Base-by-base conservation (phyloP, 805 yeast species). In the Nakazawaea molendinolei region DNA sequence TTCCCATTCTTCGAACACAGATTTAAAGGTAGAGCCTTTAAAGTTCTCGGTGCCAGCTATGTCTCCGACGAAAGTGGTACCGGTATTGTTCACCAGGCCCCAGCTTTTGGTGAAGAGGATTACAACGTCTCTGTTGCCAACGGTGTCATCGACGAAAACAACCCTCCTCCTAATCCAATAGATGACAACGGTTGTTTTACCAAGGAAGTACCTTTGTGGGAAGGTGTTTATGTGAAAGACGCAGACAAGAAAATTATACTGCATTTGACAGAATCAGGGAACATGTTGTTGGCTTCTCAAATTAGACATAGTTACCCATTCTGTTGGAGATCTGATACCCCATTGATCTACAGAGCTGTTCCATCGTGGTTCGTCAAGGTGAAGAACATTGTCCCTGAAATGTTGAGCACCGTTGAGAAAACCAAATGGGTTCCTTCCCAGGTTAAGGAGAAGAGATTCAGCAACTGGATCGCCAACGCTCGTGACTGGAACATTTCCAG, bases 251-350 rank as follows among this genome's bases (percentile, higher is more conserved):
- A 75, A 52, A 90, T 92, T 56, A 86, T 92, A 61, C 89, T 86
- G 63, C 65, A 74, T 45, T 70, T 92, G 56, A 84, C 92, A 41
- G 84, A 76, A 36, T 60, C 68, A 26, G 97, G 95, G 34, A 74
- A 80, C 47, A 48, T 92, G 24, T 67, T 92, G 46, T 73, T 77
- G 28, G 81, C 79, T 40, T 67, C 86, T 28, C 97, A 92, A 69
- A 71, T 89, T 48, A 79, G 79, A 65, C 99, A 92, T 72, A 82
- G 95, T 61, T 92, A 92, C 63, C 98, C 99, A 52, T 92, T 92
- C 82, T 92, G 99, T 69, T 92, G 99, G 99, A 83, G 99, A 75
- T 90, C 97, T 3, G 98, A 92, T 58, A 92, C 99, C 21, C 99
- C 99, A 37, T 76, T 92, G 58, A 62, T 92, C 48, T 92, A 92